Evolutionary conservation across 2,329 filamentous ascomycete species (phyloP).

Genomic region (Scopulariopsis brevicaulis): DNA sequence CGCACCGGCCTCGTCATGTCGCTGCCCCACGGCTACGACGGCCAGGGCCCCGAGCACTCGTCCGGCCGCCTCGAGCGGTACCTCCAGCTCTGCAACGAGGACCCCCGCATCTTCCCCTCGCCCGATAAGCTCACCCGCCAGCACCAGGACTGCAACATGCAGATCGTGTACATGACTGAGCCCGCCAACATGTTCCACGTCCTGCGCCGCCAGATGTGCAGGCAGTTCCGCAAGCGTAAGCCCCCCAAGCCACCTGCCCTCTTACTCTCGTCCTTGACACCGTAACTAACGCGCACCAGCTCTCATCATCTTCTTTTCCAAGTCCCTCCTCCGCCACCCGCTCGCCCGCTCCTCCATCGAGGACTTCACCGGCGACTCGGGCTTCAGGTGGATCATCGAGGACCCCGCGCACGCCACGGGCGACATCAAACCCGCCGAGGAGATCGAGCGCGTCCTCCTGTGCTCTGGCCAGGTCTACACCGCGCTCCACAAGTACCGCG

Average conservation of each 20-base stretch:
- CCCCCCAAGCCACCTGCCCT: conserved; percentile 11
- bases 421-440: conserved; percentile 64
- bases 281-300: conserved; percentile 36
- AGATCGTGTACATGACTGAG: conserved; percentile 94
- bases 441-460: conserved; percentile 89
- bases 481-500: conserved; percentile 81
- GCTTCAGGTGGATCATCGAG: conserved; percentile 94
- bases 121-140: conserved; percentile 87
- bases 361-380: conserved; percentile 80
- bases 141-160: conserved; percentile 98
- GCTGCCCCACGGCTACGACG: conserved; percentile 94
- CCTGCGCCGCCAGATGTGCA: conserved; percentile 93
- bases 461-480: conserved; percentile 94
- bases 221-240: conserved; percentile 98
- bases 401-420: conserved; percentile 74
- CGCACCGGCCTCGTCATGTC: conserved; percentile 94
- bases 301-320: conserved; percentile 96
- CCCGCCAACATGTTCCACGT: conserved; percentile 95
- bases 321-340: conserved; percentile 89
- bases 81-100: conserved; percentile 94
- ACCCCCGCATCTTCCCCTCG: conserved; percentile 83
- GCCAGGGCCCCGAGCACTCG: conserved; percentile 95
- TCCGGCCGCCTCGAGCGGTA: conserved; percentile 96
- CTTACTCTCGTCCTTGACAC: conserved; percentile 6
- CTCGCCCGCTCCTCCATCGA: conserved; percentile 81